Evolutionary conservation across 805 yeast genomes (phyloP).

Genomic region (Candida sphagnicola): DNA sequence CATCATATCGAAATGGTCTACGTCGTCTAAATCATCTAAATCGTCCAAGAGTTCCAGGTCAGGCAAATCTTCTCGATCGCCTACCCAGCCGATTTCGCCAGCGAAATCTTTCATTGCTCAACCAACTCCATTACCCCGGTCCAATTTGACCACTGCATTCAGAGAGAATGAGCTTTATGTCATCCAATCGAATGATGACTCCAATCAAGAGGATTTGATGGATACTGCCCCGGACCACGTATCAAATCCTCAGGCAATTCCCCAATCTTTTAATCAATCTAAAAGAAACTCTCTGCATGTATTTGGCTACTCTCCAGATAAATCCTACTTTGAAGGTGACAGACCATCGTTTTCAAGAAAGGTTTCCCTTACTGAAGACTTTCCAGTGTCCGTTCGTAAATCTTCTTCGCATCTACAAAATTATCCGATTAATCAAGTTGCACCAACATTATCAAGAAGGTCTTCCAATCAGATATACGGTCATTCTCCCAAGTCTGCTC

Average conservation of each 20-base stretch:
- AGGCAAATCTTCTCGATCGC: not conserved
- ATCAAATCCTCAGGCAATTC: not conserved
- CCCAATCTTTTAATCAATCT: not conserved
- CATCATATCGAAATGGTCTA: no score
- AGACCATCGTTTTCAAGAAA: not conserved
- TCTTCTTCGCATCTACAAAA: not conserved
- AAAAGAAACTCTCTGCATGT: not conserved
- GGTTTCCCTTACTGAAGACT: not conserved
- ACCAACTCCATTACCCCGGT: not conserved
- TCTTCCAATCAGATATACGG: not conserved
- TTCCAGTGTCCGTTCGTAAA: not conserved
- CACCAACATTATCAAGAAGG: not conserved
- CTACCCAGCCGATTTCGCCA: no score
- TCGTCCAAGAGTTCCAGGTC: not conserved
- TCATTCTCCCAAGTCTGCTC: conserved; percentile 2
- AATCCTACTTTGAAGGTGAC: not conserved
- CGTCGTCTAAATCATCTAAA: not conserved
- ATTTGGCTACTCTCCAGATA: not conserved
- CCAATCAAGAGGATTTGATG: not conserved
- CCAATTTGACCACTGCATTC: not conserved
- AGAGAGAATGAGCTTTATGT: not conserved
- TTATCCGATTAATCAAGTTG: not conserved
- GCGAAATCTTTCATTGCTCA: no score
- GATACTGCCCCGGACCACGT: not conserved
- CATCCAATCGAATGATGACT: conserved; percentile 3